Evolutionary conservation across 345 rosid genomes (phyloP), one percentile per base, ranked within the genome.

Genomic region (Physaria fendleri): DNA sequence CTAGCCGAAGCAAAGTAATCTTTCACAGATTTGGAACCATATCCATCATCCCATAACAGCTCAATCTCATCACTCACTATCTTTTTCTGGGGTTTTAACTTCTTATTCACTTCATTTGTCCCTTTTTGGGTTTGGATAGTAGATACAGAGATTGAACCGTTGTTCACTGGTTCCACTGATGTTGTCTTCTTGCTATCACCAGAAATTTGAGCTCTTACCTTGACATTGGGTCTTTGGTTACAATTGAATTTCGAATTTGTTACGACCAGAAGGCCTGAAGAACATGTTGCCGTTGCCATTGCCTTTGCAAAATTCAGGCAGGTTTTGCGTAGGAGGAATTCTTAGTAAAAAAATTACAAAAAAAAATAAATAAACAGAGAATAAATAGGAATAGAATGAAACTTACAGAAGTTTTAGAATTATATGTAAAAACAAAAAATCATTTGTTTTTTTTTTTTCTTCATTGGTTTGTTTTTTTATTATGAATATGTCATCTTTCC

Each of bases 11-110:
- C 74, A 34, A 84, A 73, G 75, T 74, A 88, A 79, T 88, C 88
- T 73, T 81, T 79, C 1, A 82, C 78, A n/a, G 77, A 78, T 27
- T 29, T 73, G 12, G 78, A 71, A 21, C 91, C 84, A 55, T 81
- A 92, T 12, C 91, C 98, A 80, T 92, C 95, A 65, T 92, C 88
- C 98, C 98, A 92, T 52, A 81, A 67, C 40, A 74, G 64, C 62
- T 81, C 79, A 75, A 92, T 59, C 33, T 69, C 76, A 21, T 79
- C 74, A 50, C 56, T 50, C 14, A 50, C 56, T 28, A 30, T 1
- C 25, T 50, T 50, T 51, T 64, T 68, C 71, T 73, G 73, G 14
- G 17, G 39, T 30, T 50, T 59, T 29, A 62, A 28, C 25, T 73
- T 69, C 55, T 73, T 72, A 59, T 80, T 65, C n/a, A 41, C 65